Base-by-base conservation (phyloP, 176 grass and related monocot genomes). In the Oryza meridionalis region DNA sequence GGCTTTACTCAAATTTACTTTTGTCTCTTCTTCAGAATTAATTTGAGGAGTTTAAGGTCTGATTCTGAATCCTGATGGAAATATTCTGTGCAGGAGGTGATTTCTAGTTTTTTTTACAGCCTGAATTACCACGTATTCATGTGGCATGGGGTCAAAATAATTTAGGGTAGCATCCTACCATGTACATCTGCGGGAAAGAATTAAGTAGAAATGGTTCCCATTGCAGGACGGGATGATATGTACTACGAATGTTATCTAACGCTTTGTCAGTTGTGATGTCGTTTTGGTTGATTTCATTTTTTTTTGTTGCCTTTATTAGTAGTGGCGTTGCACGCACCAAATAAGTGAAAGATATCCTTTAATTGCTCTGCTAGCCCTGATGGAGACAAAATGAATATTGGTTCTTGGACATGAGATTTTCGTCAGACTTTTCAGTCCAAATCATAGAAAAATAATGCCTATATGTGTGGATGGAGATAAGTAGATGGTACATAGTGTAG, bases 21-120 rank as follows among this genome's bases (percentile, higher is more conserved):
- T 17, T 51, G 31, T 40, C 38, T 40, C 38, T 40, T 77, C 74
- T 55, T 77, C 74, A 55, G 72, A 55, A 77, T 40, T 49, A 49
- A 49, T 49, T 49, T 49, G 46, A 49, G 46, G 13, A 49, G 46
- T 49, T 49, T 49, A 49, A 15, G 19, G 21, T 58, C 53, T 58
- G 19, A 19, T 27, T 53, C 62, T 76, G n/a, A 71, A 51, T 50
- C 61, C n/a, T 59, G n/a, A 29, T 59, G 1, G 6, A 59, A 81
- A 14, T 19, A 37, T 70, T 71, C 5, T 80, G 19, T 70, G 1
- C 37, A 24, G 14, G 17, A 42, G 22, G 27, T 73, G 27, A 51
- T 66, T 78, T 42, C 6, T 40, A 8, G 27, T 35, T 66, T 17
- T 31, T 5, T 35, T 15, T 68, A 45, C 14, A 40, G 59, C 12